These are phyloP conservation scores for Neocucurbitaria cava DNA, from an alignment of 2,329 filamentous ascomycete genomes.

Conservation along the genomic window DNA sequence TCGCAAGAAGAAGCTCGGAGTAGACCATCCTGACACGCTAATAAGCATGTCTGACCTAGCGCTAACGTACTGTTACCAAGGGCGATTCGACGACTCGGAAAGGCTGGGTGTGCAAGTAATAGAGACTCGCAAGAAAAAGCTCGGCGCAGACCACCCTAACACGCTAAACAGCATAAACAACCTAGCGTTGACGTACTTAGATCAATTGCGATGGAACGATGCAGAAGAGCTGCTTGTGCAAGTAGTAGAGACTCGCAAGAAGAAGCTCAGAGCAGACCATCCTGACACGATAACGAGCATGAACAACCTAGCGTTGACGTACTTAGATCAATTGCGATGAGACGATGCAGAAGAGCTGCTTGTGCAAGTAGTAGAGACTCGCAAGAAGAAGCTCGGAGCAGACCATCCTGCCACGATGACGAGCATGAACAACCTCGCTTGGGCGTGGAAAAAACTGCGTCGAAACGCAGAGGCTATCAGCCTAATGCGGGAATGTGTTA, in stretches of 20 bases:
- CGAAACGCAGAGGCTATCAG: neutral
- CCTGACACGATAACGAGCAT: slow-evolving; percentile 1
- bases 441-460: neutral
- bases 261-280: slow-evolving; percentile 1
- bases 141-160: slow-evolving; percentile 6
- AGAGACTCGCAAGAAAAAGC: slow-evolving; percentile 7
- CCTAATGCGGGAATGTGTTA: neutral
- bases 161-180: neutral
- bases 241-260: neutral
- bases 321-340: neutral
- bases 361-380: no score
- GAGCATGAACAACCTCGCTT: neutral
- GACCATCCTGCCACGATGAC: no score
- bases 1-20: slow-evolving; percentile 4
- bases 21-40: slow-evolving; percentile 1
- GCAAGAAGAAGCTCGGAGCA: no score
- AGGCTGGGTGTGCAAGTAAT: neutral
- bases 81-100: neutral
- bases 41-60: neutral
- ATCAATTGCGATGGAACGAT: neutral
- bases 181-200: neutral
- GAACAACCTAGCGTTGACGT: neutral
- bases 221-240: neutral
- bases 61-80: neutral
- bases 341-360: neutral